These are phyloP conservation scores for Saturnispora serradocipensis DNA, from an alignment of 805 yeast species.

Conservation along the genomic window DNA sequence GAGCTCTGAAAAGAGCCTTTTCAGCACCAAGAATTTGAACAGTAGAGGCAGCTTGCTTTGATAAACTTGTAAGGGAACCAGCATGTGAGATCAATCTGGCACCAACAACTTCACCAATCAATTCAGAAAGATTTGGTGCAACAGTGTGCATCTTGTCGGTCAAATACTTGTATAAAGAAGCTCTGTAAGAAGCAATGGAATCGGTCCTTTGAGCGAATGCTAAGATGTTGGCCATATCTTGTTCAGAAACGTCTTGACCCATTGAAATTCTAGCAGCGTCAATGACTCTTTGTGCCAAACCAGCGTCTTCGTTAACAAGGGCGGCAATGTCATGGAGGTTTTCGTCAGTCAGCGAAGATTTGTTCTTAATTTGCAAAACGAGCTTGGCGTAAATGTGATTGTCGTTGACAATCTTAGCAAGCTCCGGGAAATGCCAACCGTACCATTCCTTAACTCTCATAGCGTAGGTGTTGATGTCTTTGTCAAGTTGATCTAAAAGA, in stretches of 20 bases:
- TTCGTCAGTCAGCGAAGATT: conserved; percentile 71
- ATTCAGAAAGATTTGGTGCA: conserved; percentile 93
- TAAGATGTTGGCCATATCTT: conserved; percentile 85
- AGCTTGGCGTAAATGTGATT: conserved; percentile 80
- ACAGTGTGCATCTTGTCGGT: conserved; percentile 95
- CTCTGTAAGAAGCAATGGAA: conserved; percentile 83
- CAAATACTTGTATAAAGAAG: conserved; percentile 72
- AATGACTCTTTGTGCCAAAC: conserved; percentile 79
- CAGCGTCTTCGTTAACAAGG: conserved; percentile 84
- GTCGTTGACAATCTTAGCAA: conserved; percentile 85
- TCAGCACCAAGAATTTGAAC: conserved; percentile 98
- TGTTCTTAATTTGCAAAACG: conserved; percentile 77
- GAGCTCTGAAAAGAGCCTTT: conserved; percentile 92
- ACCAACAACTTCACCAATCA: conserved; percentile 98
- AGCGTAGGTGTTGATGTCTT: conserved; percentile 94
- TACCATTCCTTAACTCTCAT: conserved; percentile 98
- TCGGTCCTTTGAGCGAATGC: conserved; percentile 93
- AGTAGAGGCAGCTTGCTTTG: conserved; percentile 98
- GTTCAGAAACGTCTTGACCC: conserved; percentile 97
- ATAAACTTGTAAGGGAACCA: conserved; percentile 91
- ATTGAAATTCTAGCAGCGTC: conserved; percentile 94
- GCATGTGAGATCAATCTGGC: conserved; percentile 98
- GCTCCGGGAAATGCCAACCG: conserved; percentile 98
- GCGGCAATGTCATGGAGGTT: conserved; percentile 87
- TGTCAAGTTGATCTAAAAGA: conserved; percentile 91